Evolutionary conservation across 192 early-diverging fungal species (phyloP).

Genomic region (Coemansia guatemalensis): DNA sequence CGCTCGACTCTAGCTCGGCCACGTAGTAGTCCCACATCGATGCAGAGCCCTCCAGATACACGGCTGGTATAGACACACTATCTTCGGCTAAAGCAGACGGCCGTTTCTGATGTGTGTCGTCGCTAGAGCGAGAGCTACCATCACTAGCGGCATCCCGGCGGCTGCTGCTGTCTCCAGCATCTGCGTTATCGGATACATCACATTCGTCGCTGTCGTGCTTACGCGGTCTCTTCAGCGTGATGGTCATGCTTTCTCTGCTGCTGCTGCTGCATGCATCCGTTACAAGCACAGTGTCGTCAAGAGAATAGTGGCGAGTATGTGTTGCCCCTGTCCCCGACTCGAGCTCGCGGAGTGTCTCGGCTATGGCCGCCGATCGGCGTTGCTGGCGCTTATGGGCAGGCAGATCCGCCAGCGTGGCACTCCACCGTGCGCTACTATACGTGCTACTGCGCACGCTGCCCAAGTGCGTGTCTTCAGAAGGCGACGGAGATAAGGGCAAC

Average conservation of each 20-base stretch:
- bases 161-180: background rate
- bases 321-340: slow-evolving; percentile 17
- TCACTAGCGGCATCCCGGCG: background rate
- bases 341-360: slow-evolving; percentile 33
- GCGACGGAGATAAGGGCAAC: slow-evolving; percentile 19
- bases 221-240: slow-evolving; percentile 41
- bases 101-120: background rate
- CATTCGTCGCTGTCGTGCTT: slow-evolving; percentile 20
- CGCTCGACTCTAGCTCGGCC: slow-evolving; percentile 51
- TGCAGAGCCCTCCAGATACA: slow-evolving; percentile 44
- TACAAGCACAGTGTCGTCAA: slow-evolving; percentile 16
- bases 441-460: slow-evolving; percentile 15
- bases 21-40: slow-evolving; percentile 52
- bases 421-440: slow-evolving; percentile 32
- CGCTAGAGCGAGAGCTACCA: background rate
- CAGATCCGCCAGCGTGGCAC: slow-evolving; percentile 28
- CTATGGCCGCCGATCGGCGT: slow-evolving; percentile 39
- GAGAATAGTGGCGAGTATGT: background rate
- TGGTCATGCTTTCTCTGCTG: slow-evolving; percentile 46
- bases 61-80: slow-evolving; percentile 33
- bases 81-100: background rate
- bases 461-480: slow-evolving; percentile 12
- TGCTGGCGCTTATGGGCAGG: slow-evolving; percentile 50
- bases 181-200: background rate
- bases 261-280: slow-evolving; percentile 18